A percentile compares a stretch with the other conserved stretches of the same genome.
phyloP scores from a whole-genome alignment of 2,329 filamentous ascomycete species.

The Trichoderma afroharzianum region DNA sequence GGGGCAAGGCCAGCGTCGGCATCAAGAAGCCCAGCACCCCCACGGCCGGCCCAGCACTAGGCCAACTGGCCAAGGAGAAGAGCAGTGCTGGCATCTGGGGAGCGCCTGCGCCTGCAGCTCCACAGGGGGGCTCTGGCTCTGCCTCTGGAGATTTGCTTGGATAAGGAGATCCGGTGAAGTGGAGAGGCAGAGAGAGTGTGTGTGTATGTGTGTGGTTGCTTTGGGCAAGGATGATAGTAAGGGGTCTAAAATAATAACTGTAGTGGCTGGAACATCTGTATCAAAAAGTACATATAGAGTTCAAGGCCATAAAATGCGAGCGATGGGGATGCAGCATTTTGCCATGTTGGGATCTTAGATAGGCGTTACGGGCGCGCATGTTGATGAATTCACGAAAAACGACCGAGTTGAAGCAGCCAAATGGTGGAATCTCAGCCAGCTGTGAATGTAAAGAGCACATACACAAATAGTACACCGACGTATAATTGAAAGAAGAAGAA shows the following conservation, averaged over 20 bases:
- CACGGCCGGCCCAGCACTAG: slow-evolving; percentile 70
- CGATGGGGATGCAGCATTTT: slow-evolving; percentile 25
- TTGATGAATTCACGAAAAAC: slow-evolving; percentile 6
- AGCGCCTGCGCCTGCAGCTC: slow-evolving; percentile 48
- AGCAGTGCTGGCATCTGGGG: slow-evolving; percentile 94
- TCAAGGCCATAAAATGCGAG: slow-evolving; percentile 10
- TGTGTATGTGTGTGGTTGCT: neutral
- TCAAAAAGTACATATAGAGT: slow-evolving; percentile 6
- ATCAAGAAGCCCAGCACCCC: slow-evolving; percentile 69
- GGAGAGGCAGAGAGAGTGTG: neutral
- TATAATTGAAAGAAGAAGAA: neutral
- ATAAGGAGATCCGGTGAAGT: slow-evolving; percentile 23
- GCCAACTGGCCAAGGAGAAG: slow-evolving; percentile 97
- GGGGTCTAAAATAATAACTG: neutral
- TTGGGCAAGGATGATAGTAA: neutral
- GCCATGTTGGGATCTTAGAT: slow-evolving; percentile 30
- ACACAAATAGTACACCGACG: neutral
- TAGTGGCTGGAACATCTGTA: slow-evolving; percentile 4
- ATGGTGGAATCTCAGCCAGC: neutral
- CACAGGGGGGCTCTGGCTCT: slow-evolving; percentile 37
- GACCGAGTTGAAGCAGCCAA: neutral
- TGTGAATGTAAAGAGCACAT: neutral
- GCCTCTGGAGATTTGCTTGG: slow-evolving; percentile 49
- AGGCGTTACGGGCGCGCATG: slow-evolving; percentile 13
- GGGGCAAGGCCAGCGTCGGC: slow-evolving; percentile 69